Evolutionary conservation across 352 stramenopile genomes (phyloP), one percentile per base, ranked within the genome.

Genomic region (Lagenidium giganteum): DNA sequence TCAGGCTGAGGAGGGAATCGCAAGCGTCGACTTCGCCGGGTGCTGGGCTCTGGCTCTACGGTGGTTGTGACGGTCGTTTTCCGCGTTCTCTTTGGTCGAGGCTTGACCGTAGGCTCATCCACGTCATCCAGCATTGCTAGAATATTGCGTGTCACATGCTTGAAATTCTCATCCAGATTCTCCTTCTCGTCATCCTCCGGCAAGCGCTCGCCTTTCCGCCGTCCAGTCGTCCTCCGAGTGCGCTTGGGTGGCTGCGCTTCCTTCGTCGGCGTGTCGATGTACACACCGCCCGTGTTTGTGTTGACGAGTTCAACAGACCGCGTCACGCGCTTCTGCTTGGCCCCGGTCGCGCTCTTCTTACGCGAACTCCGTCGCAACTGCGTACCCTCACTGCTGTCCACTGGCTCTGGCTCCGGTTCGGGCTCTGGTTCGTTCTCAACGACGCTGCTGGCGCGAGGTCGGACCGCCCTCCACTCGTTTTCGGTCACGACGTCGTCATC

Each of bases 221-320:
- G 48, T 2, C 26, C 24, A 30, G 38, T 31, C 31, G 1, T 41
- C 27, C 51, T 61, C 20, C 67, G 61, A 30, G 55, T 63, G 18
- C 64, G 58, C 37, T 86, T 86, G 5, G 67, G 40, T 20, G 67
- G 65, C 26, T 57, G 54, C 5, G 28, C 32, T 16, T 46, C 50
- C 17, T 73, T 77, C 5, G 67, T 71, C 1, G 67, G 55, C 5
- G 70, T 79, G 46, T 75, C 67, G 13, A 81, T 26, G 44, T 57
- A 65, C 12, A 61, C 42, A 12, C 28, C 56, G 8, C 61, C 67
- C 9, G 61, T 69, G 8, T 66, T 64, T 1, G 47, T 28, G 18
- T 69, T 64, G 8, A 27, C 38, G 30, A 76, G 45, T 13, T 9
- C 32, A 12, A 64, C 49, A 4, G 65, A 40, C 9, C 61, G 60